Percentiles rank a stretch among this genome's conserved stretches.
These are phyloP conservation scores for Pugionium dolabratum DNA, from an alignment of 345 rosid genomes.

Conservation along the genomic window DNA sequence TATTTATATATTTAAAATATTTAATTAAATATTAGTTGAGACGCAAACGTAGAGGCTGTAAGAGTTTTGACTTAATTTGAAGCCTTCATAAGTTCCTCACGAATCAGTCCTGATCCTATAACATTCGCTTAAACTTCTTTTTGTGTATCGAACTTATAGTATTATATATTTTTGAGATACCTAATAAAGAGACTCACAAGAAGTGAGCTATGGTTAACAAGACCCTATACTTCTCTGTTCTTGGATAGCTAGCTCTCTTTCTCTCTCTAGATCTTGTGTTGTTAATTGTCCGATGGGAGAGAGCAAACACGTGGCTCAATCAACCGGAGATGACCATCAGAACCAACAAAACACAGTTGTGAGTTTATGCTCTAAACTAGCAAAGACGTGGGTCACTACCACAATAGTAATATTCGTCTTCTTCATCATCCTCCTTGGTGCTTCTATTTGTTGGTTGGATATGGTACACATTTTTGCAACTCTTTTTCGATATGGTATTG, in stretches of 20 bases:
- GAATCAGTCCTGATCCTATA: neutral
- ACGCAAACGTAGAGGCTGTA: no score
- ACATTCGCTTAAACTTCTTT: neutral
- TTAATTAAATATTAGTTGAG: no score
- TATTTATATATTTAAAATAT: no score
- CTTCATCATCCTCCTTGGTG: constrained; percentile 37
- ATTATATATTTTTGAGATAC: neutral
- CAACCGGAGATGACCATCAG: neutral
- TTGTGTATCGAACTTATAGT: neutral
- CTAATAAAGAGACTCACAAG: neutral
- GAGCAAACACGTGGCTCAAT: no score
- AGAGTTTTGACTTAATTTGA: no score
- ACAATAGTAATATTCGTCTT: constrained; percentile 33
- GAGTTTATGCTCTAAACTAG: constrained; percentile 14
- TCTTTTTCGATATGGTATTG: no score
- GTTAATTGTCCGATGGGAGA: no score
- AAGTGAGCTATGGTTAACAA: constrained; percentile 4
- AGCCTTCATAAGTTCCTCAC: no score
- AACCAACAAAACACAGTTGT: constrained; percentile 7
- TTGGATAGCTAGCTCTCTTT: constrained; percentile 5
- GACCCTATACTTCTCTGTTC: neutral
- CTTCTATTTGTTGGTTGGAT: constrained; percentile 39
- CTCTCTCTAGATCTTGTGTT: neutral
- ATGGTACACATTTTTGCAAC: neutral
- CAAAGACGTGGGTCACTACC: constrained; percentile 38